A percentile compares a stretch with the other conserved stretches of the same genome.
Conservation (phyloP, 345 rosid genomes). For the Euclidium syriacum region DNA sequence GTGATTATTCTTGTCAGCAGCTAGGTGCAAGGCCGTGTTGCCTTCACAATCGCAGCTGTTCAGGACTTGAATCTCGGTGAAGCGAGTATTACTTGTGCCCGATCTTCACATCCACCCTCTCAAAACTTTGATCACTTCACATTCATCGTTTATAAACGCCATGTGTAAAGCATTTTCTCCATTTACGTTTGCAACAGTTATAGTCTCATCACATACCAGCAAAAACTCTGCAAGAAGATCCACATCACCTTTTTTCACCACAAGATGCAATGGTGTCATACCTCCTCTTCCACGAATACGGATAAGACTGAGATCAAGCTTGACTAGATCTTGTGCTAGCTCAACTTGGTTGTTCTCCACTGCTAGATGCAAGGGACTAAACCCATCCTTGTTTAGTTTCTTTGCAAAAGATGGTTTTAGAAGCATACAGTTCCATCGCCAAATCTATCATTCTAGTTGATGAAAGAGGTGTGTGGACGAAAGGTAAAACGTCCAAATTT, state of each 20-base stretch:
- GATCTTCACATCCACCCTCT: neutral
- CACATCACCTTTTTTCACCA: neutral
- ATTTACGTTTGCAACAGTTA: neutral
- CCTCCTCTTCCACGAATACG: too few relatives aligned
- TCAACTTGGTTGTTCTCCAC: too few relatives aligned
- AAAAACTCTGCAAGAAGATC: slow-evolving; percentile 12
- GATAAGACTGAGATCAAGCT: too few relatives aligned
- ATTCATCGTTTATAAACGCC: neutral
- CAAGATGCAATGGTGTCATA: slow-evolving; percentile 28
- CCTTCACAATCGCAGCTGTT: slow-evolving; percentile 12
- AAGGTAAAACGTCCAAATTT: too few relatives aligned
- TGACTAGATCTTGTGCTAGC: too few relatives aligned
- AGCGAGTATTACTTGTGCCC: neutral
- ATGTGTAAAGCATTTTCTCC: slow-evolving; percentile 23
- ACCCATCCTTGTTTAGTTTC: too few relatives aligned
- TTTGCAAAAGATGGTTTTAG: too few relatives aligned
- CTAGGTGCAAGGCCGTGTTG: slow-evolving; percentile 26
- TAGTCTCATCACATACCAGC: slow-evolving; percentile 1
- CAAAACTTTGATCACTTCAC: slow-evolving; percentile 13
- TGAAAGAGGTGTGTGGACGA: too few relatives aligned
- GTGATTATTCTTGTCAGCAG: neutral
- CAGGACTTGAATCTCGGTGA: neutral
- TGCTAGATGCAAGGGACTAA: too few relatives aligned
- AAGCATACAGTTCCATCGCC: too few relatives aligned
- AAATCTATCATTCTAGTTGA: too few relatives aligned